Evolutionary conservation across 768 basidiomycete genomes (phyloP), one percentile per base, ranked within the genome.

Genomic region (Mycena venus): DNA sequence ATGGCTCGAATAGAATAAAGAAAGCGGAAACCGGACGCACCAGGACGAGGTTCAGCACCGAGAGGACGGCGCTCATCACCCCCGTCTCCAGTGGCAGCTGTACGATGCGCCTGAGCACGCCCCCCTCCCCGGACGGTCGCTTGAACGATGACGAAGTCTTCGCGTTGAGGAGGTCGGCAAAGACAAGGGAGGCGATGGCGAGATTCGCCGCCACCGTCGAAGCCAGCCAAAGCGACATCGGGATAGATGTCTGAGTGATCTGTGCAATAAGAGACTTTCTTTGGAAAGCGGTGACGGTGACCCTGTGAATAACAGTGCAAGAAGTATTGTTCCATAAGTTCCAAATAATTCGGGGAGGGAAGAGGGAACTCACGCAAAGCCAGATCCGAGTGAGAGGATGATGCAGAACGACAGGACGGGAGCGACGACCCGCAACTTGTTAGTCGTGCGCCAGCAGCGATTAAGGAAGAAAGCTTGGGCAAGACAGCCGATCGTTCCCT

Each of bases 331-430:
- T n/a, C n/a, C n/a, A n/a, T n/a, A n/a, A n/a, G n/a, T n/a, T n/a
- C n/a, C n/a, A n/a, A n/a, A n/a, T n/a, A n/a, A n/a, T n/a, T n/a
- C n/a, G n/a, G n/a, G n/a, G n/a, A n/a, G n/a, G n/a, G n/a, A n/a
- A n/a, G n/a, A n/a, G n/a, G n/a, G 11, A 3, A 67, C 66, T 12
- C 6, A 73, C 72, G 72, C 65, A 3, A 73, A 19, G 4, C 72
- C 72, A 3, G 72, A 73, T 0, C 65, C 72, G 14, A 73, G 40
- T 4, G 72, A 68, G 14, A 62, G 47, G 11, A 62, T 32, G 1
- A 44, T 21, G 2, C 53, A 25, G 23, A 55, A 27, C 7, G 31
- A 0, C 17, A 51, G 4, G 12, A 21, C 5, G 4, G 12, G 29
- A 7, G 40, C 15, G 10, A n/a, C 47, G 27, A 38, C 11, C 3